These are phyloP conservation scores for Croton laevigatus DNA, from an alignment of 441 rosid genomes.

Conservation along the genomic window DNA sequence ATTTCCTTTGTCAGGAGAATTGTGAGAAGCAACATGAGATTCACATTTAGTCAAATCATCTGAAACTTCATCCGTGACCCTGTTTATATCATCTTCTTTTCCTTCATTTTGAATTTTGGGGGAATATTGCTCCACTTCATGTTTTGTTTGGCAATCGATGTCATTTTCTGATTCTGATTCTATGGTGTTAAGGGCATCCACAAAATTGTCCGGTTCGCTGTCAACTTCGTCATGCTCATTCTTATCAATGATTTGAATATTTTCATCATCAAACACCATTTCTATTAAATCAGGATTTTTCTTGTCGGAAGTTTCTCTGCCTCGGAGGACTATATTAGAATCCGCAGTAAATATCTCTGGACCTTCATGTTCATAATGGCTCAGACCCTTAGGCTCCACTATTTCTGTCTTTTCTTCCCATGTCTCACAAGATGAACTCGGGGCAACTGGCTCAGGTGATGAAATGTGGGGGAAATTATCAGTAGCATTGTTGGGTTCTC, in stretches of 20 bases:
- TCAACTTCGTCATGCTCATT: slow-evolving; percentile 51
- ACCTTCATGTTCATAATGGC: slow-evolving; percentile 30
- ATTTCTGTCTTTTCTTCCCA: slow-evolving; percentile 90
- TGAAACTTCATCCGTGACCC: slow-evolving; percentile 18
- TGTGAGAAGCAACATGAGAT: slow-evolving; percentile 23
- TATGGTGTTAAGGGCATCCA: slow-evolving; percentile 87
- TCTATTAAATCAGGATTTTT: slow-evolving; percentile 31
- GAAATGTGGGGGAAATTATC: slow-evolving; percentile 35
- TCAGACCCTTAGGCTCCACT: slow-evolving; percentile 38
- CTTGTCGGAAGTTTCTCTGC: slow-evolving; percentile 22
- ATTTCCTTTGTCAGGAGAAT: slow-evolving; percentile 21
- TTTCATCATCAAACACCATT: slow-evolving; percentile 27
- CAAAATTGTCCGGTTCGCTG: slow-evolving; percentile 70
- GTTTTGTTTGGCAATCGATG: slow-evolving; percentile 47
- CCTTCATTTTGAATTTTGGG: slow-evolving; percentile 27
- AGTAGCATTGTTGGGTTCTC: slow-evolving; percentile 33
- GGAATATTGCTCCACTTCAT: slow-evolving; percentile 39
- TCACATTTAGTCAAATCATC: slow-evolving; percentile 21
- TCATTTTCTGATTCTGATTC: slow-evolving; percentile 82
- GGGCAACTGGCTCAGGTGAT: slow-evolving; percentile 36
- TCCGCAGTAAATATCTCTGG: slow-evolving; percentile 28
- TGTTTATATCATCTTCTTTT: slow-evolving; percentile 25
- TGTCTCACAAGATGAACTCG: slow-evolving; percentile 47
- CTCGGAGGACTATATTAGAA: slow-evolving; percentile 27
- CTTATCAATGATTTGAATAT: slow-evolving; percentile 23